Conservation (phyloP, 192 early-diverging fungal species). For the Entophlyctis luteolus region DNA sequence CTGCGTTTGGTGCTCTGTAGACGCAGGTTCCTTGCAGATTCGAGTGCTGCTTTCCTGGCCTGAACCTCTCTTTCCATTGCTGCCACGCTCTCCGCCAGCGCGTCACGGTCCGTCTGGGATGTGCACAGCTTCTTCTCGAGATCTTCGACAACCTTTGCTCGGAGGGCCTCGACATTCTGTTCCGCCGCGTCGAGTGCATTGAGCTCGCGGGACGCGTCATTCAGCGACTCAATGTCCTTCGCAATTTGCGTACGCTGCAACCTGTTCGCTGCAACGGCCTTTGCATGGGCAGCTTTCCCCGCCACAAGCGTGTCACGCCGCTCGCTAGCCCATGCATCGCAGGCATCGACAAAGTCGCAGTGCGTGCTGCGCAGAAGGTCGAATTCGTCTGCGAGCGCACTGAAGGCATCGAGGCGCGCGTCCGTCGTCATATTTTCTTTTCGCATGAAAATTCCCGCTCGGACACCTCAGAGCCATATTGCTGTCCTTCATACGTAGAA, state of each 20-base stretch:
- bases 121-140: not conserved
- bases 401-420: too few species aligned
- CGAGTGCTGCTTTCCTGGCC: not conserved
- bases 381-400: not conserved
- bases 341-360: not conserved
- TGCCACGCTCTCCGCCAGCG: not conserved
- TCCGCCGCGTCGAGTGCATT: not conserved
- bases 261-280: too few species aligned
- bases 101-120: not conserved
- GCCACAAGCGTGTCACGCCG: not conserved
- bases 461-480: too few species aligned
- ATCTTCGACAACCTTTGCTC: not conserved
- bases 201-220: not conserved
- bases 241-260: too few species aligned
- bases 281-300: not conserved
- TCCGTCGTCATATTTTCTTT: too few species aligned
- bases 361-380: not conserved
- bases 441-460: too few species aligned
- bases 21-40: not conserved
- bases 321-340: not conserved
- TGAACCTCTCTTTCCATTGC: not conserved
- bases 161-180: not conserved
- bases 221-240: not conserved
- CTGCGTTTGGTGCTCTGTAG: not conserved
- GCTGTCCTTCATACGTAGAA: too few species aligned